These are phyloP conservation scores for Lyophyllum shimeji DNA, from an alignment of 768 basidiomycete genomes.

Conservation along the genomic window DNA sequence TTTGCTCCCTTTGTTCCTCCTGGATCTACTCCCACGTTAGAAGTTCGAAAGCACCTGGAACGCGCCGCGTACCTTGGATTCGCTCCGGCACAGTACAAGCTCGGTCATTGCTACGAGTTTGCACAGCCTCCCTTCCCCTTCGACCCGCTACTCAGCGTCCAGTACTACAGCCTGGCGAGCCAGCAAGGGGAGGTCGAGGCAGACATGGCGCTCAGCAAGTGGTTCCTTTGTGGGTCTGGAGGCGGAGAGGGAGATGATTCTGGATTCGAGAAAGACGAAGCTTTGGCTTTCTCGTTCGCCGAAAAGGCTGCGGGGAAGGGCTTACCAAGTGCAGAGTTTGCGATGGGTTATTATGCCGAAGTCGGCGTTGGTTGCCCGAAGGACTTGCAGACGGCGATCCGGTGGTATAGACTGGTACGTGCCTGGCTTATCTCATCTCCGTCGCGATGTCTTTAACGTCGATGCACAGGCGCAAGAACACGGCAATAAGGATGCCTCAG, in stretches of 20 bases:
- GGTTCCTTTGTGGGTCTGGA: slow-evolving; percentile 88
- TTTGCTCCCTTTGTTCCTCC: slow-evolving; percentile 57
- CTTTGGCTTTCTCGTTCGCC: slow-evolving; percentile 84
- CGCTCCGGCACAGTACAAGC: slow-evolving; percentile 87
- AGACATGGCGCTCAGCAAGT: slow-evolving; percentile 95
- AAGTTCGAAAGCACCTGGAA: slow-evolving; percentile 79
- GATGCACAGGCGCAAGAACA: slow-evolving; percentile 63
- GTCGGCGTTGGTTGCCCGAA: slow-evolving; percentile 82
- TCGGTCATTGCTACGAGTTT: slow-evolving; percentile 91
- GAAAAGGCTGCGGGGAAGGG: slow-evolving; percentile 80
- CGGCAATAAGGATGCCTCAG: slow-evolving; percentile 78
- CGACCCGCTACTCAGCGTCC: slow-evolving; percentile 86
- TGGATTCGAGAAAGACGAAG: slow-evolving; percentile 84
- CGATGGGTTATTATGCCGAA: slow-evolving; percentile 94
- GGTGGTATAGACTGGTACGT: slow-evolving; percentile 70
- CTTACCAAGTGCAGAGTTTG: slow-evolving; percentile 85
- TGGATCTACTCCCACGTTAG: slow-evolving; percentile 45
- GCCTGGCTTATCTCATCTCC: not conserved
- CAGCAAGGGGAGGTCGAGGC: slow-evolving; percentile 90
- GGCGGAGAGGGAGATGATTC: slow-evolving; percentile 31
- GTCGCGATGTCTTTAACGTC: not conserved
- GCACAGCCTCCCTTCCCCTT: slow-evolving; percentile 83
- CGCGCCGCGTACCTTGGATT: slow-evolving; percentile 84
- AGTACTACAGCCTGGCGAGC: slow-evolving; percentile 83
- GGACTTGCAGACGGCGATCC: slow-evolving; percentile 60